Evolutionary conservation across 371 early-diverging fungal genomes (phyloP).

Genomic region (Lichtheimia corymbifera): DNA sequence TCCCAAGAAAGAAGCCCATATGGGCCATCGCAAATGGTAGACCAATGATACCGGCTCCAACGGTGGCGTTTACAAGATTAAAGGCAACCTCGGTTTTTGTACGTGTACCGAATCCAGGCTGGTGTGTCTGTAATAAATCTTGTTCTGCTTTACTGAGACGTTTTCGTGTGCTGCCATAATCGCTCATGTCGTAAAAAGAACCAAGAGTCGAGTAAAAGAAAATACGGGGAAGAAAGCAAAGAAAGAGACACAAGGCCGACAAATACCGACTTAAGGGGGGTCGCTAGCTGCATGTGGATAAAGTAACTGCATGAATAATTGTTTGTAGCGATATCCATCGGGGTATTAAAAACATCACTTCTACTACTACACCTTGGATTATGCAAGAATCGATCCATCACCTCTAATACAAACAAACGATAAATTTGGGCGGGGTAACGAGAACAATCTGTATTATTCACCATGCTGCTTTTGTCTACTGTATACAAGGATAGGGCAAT

Average conservation of each 20-base stretch:
- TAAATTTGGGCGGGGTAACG: no score
- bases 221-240: conserved; percentile 14
- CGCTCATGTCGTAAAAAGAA: conserved; percentile 11
- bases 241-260: neutral
- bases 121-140: conserved; percentile 44
- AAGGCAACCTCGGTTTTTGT: conserved; percentile 44
- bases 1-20: conserved; percentile 56
- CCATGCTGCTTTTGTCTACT: no score
- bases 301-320: no score
- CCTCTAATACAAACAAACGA: no score
- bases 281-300: no score
- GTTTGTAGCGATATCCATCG: no score
- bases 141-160: conserved; percentile 33
- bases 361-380: no score
- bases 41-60: conserved; percentile 56
- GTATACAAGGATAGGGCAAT: no score
- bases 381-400: no score
- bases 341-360: no score
- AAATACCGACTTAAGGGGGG: no score
- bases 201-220: conserved; percentile 7
- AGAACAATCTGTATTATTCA: no score
- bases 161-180: conserved; percentile 34
- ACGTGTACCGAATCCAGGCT: conserved; percentile 49
- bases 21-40: conserved; percentile 53
- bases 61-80: conserved; percentile 62